Percentiles rank a stretch among this genome's conserved stretches.
Conservation (phyloP, 1,139 yeast species). For the Taphrina sp. region DNA sequence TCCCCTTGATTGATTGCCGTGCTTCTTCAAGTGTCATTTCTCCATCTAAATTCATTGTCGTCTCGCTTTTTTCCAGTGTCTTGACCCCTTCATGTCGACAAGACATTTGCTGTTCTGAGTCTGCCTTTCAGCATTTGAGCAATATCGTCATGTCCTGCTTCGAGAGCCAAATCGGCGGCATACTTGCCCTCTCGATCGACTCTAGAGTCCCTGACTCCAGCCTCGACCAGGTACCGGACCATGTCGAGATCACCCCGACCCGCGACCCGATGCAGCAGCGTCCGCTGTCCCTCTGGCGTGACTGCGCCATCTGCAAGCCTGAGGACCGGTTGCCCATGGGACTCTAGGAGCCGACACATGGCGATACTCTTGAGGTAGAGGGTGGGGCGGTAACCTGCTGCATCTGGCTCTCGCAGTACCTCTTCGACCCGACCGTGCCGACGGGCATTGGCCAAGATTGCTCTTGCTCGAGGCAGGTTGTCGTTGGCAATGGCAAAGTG, state of each 20-base stretch:
- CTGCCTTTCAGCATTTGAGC: slow-evolving; percentile 1
- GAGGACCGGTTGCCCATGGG: too few relatives aligned
- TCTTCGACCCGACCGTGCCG: slow-evolving; percentile 3
- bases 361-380: slow-evolving; percentile 5
- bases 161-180: slow-evolving; percentile 1
- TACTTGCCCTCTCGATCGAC: slow-evolving; percentile 12
- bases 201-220: not conserved
- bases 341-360: slow-evolving; percentile 1
- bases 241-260: not conserved
- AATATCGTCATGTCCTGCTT: not conserved
- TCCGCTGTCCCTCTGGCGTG: slow-evolving; percentile 19
- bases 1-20: too few relatives aligned
- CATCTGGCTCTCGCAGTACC: too few relatives aligned
- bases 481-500: slow-evolving; percentile 14
- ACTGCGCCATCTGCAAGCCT: too few relatives aligned
- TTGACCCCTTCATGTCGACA: not conserved
- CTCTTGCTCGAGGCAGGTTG: not conserved
- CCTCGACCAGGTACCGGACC: not conserved
- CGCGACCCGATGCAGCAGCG: slow-evolving; percentile 15
- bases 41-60: too few relatives aligned
- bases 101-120: too few relatives aligned
- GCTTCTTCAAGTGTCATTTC: too few relatives aligned
- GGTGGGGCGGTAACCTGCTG: slow-evolving; percentile 18
- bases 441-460: not conserved
- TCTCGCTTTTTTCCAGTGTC: not conserved